These are phyloP conservation scores for Cladosporium oxysporum DNA, from an alignment of 2,329 filamentous ascomycete species.

Conservation along the genomic window DNA sequence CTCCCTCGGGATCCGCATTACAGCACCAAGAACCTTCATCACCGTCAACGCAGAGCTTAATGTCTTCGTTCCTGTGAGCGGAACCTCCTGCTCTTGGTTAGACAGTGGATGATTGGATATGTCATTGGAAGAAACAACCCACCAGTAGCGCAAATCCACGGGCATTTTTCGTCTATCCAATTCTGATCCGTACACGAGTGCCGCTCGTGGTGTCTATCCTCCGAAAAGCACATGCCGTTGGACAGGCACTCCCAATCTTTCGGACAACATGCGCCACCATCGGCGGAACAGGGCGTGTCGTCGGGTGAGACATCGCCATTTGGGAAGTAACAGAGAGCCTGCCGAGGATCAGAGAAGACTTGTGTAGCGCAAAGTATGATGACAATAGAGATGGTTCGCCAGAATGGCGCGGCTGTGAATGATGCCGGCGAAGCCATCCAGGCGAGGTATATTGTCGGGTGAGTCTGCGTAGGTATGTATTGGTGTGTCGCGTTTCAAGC, in stretches of 20 bases:
- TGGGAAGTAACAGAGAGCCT: conserved; percentile 37
- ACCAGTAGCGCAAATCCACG: conserved; percentile 1
- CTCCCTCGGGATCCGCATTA: neutral
- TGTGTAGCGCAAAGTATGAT: neutral
- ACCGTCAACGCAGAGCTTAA: neutral
- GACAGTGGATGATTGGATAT: neutral
- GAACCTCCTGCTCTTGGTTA: neutral
- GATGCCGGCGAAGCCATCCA: neutral
- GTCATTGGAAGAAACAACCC: neutral
- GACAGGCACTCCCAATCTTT: conserved; percentile 38
- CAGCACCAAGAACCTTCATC: conserved; percentile 11
- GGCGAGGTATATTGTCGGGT: neutral
- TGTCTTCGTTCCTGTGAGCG: conserved; percentile 3
- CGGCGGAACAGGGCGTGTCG: conserved; percentile 30
- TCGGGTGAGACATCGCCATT: conserved; percentile 34
- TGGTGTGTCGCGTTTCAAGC: neutral
- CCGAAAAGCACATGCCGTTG: conserved; percentile 37
- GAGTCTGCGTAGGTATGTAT: neutral
- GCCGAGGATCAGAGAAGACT: neutral
- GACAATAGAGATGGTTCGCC: neutral
- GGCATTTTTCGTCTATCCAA: conserved; percentile 27
- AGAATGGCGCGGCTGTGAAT: neutral
- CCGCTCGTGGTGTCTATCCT: conserved; percentile 31
- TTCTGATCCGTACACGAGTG: conserved; percentile 39
- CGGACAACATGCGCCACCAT: conserved; percentile 38